Evolutionary conservation across 2,329 filamentous ascomycete genomes (phyloP).

Genomic region (Lojkania enalia): DNA sequence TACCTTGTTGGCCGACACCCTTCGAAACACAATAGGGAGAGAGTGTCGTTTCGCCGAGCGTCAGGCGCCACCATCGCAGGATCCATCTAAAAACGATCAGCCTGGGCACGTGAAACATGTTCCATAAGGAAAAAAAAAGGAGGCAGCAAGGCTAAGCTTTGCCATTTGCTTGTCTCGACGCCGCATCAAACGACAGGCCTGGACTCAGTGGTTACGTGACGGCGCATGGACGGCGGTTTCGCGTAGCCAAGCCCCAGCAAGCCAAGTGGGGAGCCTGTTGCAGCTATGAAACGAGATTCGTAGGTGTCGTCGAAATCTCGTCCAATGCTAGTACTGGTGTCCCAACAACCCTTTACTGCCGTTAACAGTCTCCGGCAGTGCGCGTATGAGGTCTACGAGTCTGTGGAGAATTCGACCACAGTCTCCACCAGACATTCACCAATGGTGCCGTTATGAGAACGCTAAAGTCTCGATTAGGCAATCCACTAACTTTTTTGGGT

Average conservation of each 20-base stretch:
- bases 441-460: too few relatives aligned
- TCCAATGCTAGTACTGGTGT: conserved; percentile 18
- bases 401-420: conserved; percentile 22
- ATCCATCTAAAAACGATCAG: not conserved
- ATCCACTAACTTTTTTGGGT: conserved; percentile 13
- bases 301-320: conserved; percentile 24
- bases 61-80: not conserved
- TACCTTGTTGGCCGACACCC: conserved; percentile 3
- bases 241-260: conserved; percentile 13
- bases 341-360: conserved; percentile 37
- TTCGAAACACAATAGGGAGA: not conserved
- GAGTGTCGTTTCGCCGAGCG: not conserved
- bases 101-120: conserved; percentile 19
- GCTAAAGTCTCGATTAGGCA: conserved; percentile 19
- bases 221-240: conserved; percentile 13
- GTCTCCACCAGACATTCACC: conserved; percentile 17
- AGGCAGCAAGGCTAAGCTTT: conserved; percentile 29
- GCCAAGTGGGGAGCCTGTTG: conserved; percentile 13
- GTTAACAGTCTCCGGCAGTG: conserved; percentile 28
- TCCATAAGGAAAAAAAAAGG: conserved; percentile 8
- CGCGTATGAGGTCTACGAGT: conserved; percentile 36
- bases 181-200: conserved; percentile 19
- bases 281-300: conserved; percentile 24
- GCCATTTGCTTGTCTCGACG: conserved; percentile 28
- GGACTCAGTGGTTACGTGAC: conserved; percentile 2